Evolutionary conservation across 2,329 filamentous ascomycete species (phyloP), one percentile per base, ranked within the genome.

Genomic region (Chaetomiaceae sp.): DNA sequence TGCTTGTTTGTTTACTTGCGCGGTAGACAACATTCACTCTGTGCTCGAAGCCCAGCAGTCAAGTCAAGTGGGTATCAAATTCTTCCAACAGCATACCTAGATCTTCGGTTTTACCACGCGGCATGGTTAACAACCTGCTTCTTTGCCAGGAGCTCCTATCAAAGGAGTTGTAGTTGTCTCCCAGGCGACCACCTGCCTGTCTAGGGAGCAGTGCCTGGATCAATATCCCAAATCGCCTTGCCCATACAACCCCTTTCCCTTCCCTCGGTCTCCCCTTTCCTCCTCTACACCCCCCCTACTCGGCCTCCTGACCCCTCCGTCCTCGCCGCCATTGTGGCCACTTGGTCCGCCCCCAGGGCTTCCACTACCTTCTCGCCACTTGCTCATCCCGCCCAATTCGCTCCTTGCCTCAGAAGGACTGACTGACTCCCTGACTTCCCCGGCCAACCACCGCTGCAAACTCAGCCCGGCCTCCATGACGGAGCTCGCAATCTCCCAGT

Each of bases 401-500:
- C n/a, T n/a, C 11, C 33, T 14, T 37, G 33, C 16, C 5, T 2
- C 33, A n/a, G 33, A 33, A 14, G 32, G 11, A 33, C 25, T 32
- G 18, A 7, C 40, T 14, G 33, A 25, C 43, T 25, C 32, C 40
- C 46, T 25, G 16, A 16, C 46, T 18, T 38, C 43, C 20, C 38
- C 43, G 4, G 45, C 63, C 9, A 79, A 62, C 74, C 75, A 78
- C 9, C 64, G 59, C 58, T 76, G 72, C 46, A 79, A 55, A 23
- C 62, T 66, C 55, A 76, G 58, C 3, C 65, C 67, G 1, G 66
- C 67, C 13, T 62, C 63, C 21, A 72, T 70, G 4, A 71, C 65
- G 5, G 67, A 67, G 3, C 66, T 65, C 1, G 67, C 68, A 10
- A 77, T 65, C 42, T 74, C 71, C 76, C 76, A 79, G 55, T 75